A percentile compares a stretch with the other conserved stretches of the same genome.
Evolutionary conservation across 768 basidiomycete species (phyloP).

Genomic region (Boletellus ananas): DNA sequence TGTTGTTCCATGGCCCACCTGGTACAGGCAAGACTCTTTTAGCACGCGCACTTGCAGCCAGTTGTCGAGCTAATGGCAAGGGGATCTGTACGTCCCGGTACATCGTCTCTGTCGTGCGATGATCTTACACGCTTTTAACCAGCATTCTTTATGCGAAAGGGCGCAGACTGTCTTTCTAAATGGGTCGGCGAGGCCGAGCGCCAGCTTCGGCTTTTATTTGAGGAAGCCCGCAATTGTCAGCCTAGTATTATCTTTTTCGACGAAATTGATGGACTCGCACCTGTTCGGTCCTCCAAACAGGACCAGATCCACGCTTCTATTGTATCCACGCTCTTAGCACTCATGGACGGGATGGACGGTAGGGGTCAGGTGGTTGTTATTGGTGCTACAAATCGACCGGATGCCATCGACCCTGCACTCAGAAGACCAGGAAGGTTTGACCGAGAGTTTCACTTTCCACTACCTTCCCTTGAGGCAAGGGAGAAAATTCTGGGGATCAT

Average conservation of each 20-base stretch:
- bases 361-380: constrained; percentile 96
- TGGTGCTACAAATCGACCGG: constrained; percentile 95
- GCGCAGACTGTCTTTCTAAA: constrained; percentile 95
- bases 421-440: constrained; percentile 94
- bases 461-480: constrained; percentile 80
- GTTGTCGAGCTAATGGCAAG: constrained; percentile 80
- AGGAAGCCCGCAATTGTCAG: constrained; percentile 88
- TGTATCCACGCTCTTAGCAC: constrained; percentile 89
- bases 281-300: constrained; percentile 96
- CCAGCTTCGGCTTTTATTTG: constrained; percentile 90
- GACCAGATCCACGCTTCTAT: constrained; percentile 99
- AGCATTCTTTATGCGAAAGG: constrained; percentile 99
- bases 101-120: neutral
- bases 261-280: constrained; percentile 97
- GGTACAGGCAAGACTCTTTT: constrained; percentile 98
- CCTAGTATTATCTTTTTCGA: constrained; percentile 99
- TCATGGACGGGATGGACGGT: constrained; percentile 99
- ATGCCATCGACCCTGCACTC: constrained; percentile 95
- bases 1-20: constrained; percentile 96
- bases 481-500: constrained; percentile 88
- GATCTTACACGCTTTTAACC: neutral
- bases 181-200: constrained; percentile 99
- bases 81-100: constrained; percentile 69
- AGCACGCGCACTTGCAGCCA: constrained; percentile 91
- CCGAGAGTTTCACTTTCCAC: constrained; percentile 94